Evolutionary conservation across 805 yeast species (phyloP).

Genomic region (Wickerhamiella domercqiae): DNA sequence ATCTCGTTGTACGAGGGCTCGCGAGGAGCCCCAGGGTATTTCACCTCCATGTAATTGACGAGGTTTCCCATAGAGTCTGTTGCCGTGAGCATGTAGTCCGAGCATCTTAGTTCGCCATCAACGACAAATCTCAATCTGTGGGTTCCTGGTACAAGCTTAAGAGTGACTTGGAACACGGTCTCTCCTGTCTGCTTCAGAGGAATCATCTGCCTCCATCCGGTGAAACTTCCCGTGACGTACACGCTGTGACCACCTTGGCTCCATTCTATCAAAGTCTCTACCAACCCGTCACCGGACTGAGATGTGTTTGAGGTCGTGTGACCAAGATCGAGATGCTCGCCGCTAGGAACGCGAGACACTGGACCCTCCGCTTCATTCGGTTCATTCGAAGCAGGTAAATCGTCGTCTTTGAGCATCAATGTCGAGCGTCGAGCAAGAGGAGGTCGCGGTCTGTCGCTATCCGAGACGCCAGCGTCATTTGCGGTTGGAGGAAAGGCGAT

Average conservation of each 20-base stretch:
- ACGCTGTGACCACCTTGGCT: slow-evolving; percentile 92
- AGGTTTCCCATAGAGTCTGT: slow-evolving; percentile 95
- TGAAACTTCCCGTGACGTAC: slow-evolving; percentile 92
- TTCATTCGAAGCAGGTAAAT: slow-evolving; percentile 1
- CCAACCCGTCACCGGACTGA: slow-evolving; percentile 13
- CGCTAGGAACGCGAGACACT: slow-evolving; percentile 19
- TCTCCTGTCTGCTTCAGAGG: slow-evolving; percentile 41
- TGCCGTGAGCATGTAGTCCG: slow-evolving; percentile 86
- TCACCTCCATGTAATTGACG: slow-evolving; percentile 57
- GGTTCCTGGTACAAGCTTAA: slow-evolving; percentile 60
- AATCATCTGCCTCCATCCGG: slow-evolving; percentile 98
- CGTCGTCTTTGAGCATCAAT: slow-evolving; percentile 16
- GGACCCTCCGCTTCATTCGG: slow-evolving; percentile 15
- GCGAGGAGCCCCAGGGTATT: slow-evolving; percentile 4
- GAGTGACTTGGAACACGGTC: slow-evolving; percentile 21
- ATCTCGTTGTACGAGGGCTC: slow-evolving; percentile 7
- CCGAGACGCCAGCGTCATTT: no score
- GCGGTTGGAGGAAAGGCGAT: no score
- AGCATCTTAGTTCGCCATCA: slow-evolving; percentile 79
- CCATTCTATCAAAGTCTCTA: slow-evolving; percentile 37
- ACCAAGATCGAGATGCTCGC: slow-evolving; percentile 19
- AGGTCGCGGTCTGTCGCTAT: slow-evolving; percentile 9
- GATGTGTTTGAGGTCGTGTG: slow-evolving; percentile 5
- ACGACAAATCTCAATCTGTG: slow-evolving; percentile 88
- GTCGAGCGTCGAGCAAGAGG: slow-evolving; percentile 14